These are phyloP conservation scores for Saccharum spontaneum DNA, from an alignment of 176 grass and related monocot species.

Conservation along the genomic window DNA sequence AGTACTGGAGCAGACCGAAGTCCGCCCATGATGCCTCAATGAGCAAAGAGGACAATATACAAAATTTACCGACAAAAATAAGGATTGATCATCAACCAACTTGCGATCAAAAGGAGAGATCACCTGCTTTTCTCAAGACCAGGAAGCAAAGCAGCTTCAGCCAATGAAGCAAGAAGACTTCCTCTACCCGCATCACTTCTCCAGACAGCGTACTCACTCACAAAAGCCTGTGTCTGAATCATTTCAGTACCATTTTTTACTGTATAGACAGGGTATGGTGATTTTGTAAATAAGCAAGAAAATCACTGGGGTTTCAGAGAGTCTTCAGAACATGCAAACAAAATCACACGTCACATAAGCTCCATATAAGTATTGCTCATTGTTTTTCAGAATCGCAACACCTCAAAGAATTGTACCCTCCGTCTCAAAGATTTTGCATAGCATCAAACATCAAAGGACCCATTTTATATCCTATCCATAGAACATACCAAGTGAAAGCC, in stretches of 20 bases:
- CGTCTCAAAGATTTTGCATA: background rate
- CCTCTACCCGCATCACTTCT: slow-evolving; percentile 73
- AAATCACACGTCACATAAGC: background rate
- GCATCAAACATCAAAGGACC: background rate
- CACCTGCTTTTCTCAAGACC: slow-evolving; percentile 91
- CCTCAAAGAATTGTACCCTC: background rate
- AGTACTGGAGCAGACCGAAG: background rate
- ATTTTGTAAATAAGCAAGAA: background rate
- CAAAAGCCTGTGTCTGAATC: slow-evolving; percentile 65
- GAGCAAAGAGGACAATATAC: background rate
- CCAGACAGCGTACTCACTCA: slow-evolving; percentile 93
- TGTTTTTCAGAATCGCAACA: background rate
- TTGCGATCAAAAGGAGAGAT: background rate
- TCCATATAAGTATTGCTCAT: background rate
- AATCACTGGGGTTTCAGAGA: background rate
- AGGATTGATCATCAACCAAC: background rate
- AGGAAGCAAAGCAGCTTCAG: slow-evolving; percentile 90
- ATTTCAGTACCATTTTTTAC: background rate
- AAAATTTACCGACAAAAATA: background rate
- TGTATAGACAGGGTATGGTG: background rate
- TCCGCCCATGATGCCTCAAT: background rate
- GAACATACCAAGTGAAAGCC: background rate
- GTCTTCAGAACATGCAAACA: slow-evolving; percentile 7
- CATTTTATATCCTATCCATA: background rate
- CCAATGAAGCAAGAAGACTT: slow-evolving; percentile 87